A percentile compares a stretch with the other conserved stretches of the same genome.
Evolutionary conservation across 2,329 filamentous ascomycete genomes (phyloP).

Genomic region (Orbilia oligospora): DNA sequence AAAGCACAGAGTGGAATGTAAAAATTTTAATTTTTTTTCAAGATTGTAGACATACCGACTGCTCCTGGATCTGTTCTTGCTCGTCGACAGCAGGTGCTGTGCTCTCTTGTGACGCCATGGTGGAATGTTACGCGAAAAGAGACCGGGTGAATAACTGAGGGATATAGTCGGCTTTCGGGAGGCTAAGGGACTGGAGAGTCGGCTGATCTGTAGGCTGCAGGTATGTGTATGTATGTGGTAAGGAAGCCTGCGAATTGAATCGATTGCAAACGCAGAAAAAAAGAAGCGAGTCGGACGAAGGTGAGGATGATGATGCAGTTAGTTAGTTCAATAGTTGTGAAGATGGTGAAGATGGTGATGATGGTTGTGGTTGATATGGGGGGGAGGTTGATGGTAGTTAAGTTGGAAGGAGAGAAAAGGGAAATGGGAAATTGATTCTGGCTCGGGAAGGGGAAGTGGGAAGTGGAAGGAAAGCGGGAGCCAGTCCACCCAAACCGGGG

Average conservation of each 20-base stretch:
- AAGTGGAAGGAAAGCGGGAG: slow-evolving; percentile 19
- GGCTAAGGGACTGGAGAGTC: slow-evolving; percentile 17
- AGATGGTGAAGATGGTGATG: slow-evolving; percentile 11
- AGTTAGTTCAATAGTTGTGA: neutral
- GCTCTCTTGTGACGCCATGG: slow-evolving; percentile 57
- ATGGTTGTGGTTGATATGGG: neutral
- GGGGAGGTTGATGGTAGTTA: neutral
- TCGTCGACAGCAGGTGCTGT: slow-evolving; percentile 38
- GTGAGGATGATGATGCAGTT: slow-evolving; percentile 7
- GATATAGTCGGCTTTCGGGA: slow-evolving; percentile 35
- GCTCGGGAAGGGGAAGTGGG: neutral
- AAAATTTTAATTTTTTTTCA: too few relatives aligned
- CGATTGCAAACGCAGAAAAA: slow-evolving; percentile 6
- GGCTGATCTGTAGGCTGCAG: slow-evolving; percentile 8
- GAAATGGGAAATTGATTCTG: slow-evolving; percentile 5
- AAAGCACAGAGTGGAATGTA: neutral
- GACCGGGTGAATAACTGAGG: slow-evolving; percentile 33
- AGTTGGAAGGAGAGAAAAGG: neutral
- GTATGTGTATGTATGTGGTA: neutral
- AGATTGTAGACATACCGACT: slow-evolving; percentile 41
- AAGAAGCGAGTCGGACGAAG: slow-evolving; percentile 17
- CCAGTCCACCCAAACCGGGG: slow-evolving; percentile 25
- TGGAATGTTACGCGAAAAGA: slow-evolving; percentile 55
- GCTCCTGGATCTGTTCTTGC: slow-evolving; percentile 17
- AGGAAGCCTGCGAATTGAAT: neutral